Conservation (phyloP, 148 eudicot genomes). For the Diospyros lotus region DNA sequence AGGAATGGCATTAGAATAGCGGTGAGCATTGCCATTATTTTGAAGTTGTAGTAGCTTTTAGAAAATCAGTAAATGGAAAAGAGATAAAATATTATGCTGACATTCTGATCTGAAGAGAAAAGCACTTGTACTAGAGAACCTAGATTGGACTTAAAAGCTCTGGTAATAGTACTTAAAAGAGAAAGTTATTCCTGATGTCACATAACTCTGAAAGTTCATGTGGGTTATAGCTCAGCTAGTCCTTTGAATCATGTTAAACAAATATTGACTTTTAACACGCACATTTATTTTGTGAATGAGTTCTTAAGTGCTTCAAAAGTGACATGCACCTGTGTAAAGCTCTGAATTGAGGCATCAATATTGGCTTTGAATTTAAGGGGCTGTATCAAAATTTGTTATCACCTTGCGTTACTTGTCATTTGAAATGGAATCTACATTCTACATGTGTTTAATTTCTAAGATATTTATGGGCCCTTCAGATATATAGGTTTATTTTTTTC, state of each 20-base stretch:
- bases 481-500: background rate
- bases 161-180: background rate
- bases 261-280: too few relatives aligned
- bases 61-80: background rate
- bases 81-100: conserved; percentile 1
- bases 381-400: background rate
- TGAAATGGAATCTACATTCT: background rate
- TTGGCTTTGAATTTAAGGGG: background rate
- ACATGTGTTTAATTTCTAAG: background rate
- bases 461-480: background rate
- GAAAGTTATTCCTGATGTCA: background rate
- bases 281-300: too few relatives aligned
- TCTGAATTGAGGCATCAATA: conserved; percentile 2
- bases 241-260: too few relatives aligned
- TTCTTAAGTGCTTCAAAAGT: background rate
- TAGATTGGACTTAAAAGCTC: conserved; percentile 5
- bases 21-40: conserved; percentile 39
- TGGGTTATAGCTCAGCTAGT: too few relatives aligned
- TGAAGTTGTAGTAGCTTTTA: background rate
- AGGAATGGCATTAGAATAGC: conserved; percentile 75
- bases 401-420: background rate
- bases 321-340: background rate
- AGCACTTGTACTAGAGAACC: background rate
- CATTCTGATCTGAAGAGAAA: background rate
- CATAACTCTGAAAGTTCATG: background rate